Conservation (phyloP, 2,329 filamentous ascomycete genomes). For the Colletotrichum tanaceti region DNA sequence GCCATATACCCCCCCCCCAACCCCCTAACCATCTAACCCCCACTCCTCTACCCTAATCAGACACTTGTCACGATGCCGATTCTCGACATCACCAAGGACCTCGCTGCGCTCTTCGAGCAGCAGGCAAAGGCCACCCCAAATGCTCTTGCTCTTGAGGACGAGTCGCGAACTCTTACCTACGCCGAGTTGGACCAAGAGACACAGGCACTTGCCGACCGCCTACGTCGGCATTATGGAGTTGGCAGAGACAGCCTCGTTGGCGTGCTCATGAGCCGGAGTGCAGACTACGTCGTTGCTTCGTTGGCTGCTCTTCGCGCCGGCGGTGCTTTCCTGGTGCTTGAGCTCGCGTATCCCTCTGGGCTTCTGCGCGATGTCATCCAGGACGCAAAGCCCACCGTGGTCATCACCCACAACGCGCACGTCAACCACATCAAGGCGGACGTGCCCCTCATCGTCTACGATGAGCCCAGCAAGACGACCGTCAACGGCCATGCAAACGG, state of each 20-base stretch:
- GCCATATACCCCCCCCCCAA: constrained; percentile 14
- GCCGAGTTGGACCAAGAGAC: constrained; percentile 77
- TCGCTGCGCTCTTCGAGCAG: constrained; percentile 76
- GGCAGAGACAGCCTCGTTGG: constrained; percentile 80
- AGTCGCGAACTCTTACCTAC: constrained; percentile 75
- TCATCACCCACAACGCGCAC: constrained; percentile 76
- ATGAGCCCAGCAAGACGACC: constrained; percentile 54
- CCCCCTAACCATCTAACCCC: not conserved
- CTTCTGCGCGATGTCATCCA: constrained; percentile 81
- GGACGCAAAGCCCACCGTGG: constrained; percentile 77
- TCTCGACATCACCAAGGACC: constrained; percentile 78
- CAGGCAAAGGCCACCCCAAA: constrained; percentile 78
- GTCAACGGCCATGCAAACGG: constrained; percentile 35
- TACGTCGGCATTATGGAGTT: constrained; percentile 76
- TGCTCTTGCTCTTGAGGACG: constrained; percentile 79
- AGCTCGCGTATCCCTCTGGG: constrained; percentile 80
- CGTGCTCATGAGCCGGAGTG: constrained; percentile 79
- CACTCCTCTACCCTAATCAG: not conserved
- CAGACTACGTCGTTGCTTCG: constrained; percentile 83
- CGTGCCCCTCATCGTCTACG: constrained; percentile 73
- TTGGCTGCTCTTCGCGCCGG: constrained; percentile 82
- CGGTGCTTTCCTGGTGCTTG: constrained; percentile 83
- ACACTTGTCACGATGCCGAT: constrained; percentile 63
- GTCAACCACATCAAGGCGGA: constrained; percentile 72
- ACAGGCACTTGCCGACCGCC: constrained; percentile 69